phyloP scores from a whole-genome alignment of 352 stramenopile genomes.

The Phytophthora agathidicida region DNA sequence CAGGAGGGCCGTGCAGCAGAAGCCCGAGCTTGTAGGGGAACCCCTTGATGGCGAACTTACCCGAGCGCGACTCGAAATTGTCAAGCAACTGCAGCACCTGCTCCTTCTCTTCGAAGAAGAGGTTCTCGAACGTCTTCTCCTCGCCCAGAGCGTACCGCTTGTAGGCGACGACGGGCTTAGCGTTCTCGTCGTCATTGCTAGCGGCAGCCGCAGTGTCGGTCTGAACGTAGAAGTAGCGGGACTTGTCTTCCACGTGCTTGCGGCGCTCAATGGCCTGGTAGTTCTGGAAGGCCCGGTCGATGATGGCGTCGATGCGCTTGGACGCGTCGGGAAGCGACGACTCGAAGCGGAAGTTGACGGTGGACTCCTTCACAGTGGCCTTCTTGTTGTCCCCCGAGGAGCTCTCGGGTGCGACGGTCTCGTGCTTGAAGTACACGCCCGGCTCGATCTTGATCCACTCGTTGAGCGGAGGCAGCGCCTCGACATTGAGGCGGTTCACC shows the following conservation, averaged over 20 bases:
- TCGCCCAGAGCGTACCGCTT: constrained; percentile 86
- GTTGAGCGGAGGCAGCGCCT: constrained; percentile 43
- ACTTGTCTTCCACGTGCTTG: constrained; percentile 47
- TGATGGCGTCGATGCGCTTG: constrained; percentile 50
- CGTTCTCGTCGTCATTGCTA: constrained; percentile 10
- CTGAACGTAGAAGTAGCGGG: constrained; percentile 55
- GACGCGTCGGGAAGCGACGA: constrained; percentile 33
- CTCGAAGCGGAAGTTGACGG: constrained; percentile 34
- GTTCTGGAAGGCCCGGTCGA: constrained; percentile 39
- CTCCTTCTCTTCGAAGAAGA: constrained; percentile 90
- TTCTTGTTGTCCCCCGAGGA: constrained; percentile 28
- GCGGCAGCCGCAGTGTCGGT: constrained; percentile 10
- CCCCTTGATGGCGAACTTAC: constrained; percentile 88
- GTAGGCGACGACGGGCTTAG: constrained; percentile 27
- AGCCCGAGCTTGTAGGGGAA: constrained; percentile 91
- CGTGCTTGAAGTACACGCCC: constrained; percentile 56
- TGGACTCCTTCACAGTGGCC: constrained; percentile 30
- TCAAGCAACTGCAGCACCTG: constrained; percentile 72
- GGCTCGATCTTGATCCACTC: constrained; percentile 54
- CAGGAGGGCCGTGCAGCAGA: constrained; percentile 87
- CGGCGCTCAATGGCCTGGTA: constrained; percentile 45
- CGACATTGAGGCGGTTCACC: constrained; percentile 45
- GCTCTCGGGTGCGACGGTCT: constrained; percentile 35
- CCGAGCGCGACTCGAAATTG: constrained; percentile 67
- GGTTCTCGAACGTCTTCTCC: constrained; percentile 88